phyloP scores from a whole-genome alignment of 108 stramenopile genomes.

The Cyclotella baltica region DNA sequence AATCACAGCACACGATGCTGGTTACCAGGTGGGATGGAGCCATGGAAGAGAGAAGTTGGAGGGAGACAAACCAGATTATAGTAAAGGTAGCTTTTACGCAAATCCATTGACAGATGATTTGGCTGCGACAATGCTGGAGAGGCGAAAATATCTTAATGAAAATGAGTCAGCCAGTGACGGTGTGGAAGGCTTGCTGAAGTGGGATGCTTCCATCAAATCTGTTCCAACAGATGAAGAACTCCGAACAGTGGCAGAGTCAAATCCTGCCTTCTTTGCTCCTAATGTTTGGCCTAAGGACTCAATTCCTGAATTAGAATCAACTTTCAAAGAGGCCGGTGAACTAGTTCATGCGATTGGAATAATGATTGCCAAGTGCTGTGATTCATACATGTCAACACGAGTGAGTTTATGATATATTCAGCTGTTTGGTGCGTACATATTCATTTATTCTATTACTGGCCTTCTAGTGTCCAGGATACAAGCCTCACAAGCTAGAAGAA shows the following conservation, averaged over 20 bases:
- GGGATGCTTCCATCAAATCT: slow-evolving; percentile 40
- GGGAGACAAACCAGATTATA: slow-evolving; percentile 73
- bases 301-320: slow-evolving; percentile 78
- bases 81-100: slow-evolving; percentile 94
- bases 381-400: slow-evolving; percentile 62
- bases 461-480: slow-evolving; percentile 52
- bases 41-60: slow-evolving; percentile 94
- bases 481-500: slow-evolving; percentile 50
- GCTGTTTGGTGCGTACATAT: background rate
- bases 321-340: slow-evolving; percentile 78
- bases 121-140: slow-evolving; percentile 40
- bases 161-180: slow-evolving; percentile 5
- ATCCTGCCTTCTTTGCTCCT: slow-evolving; percentile 72
- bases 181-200: slow-evolving; percentile 23
- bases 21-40: slow-evolving; percentile 91
- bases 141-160: slow-evolving; percentile 22
- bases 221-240: slow-evolving; percentile 42
- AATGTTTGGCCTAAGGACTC: slow-evolving; percentile 85
- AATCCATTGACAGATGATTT: slow-evolving; percentile 89
- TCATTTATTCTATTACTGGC: background rate
- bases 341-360: slow-evolving; percentile 78
- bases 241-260: slow-evolving; percentile 37
- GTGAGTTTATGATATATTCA: slow-evolving; percentile 17
- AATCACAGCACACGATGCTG: slow-evolving; percentile 65
- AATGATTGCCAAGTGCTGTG: slow-evolving; percentile 84